Evolutionary conservation across 306 rosid species (phyloP).

Genomic region (Leucaena leucocephala): DNA sequence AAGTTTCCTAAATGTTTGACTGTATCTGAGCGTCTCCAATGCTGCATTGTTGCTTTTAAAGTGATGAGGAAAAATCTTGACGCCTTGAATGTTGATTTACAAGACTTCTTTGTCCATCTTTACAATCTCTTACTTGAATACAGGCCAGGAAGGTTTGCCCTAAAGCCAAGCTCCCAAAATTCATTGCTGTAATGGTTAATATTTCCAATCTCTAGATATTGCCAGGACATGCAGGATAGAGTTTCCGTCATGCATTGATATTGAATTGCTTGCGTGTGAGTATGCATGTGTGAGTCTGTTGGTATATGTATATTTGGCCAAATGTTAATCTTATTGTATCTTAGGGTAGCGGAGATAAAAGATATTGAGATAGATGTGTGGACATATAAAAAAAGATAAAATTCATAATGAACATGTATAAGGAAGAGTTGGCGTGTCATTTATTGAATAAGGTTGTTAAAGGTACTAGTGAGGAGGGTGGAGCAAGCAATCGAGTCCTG

Average conservation of each 20-base stretch:
- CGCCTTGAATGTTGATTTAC: constrained; percentile 92
- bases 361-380: no score
- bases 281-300: no score
- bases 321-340: no score
- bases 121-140: constrained; percentile 90
- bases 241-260: not conserved
- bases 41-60: constrained; percentile 95
- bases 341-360: no score
- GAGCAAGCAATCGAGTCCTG: no score
- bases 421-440: no score
- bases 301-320: no score
- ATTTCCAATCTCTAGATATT: constrained; percentile 24
- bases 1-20: constrained; percentile 58
- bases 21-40: constrained; percentile 84
- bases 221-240: constrained; percentile 2
- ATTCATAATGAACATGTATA: no score
- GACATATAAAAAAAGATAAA: no score
- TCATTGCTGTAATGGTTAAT: not conserved
- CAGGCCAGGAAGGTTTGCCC: constrained; percentile 90
- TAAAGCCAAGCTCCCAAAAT: constrained; percentile 1
- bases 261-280: no score
- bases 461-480: no score
- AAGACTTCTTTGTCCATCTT: constrained; percentile 85
- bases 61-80: constrained; percentile 94
- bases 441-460: no score